A percentile compares a stretch with the other conserved stretches of the same genome.
Conservation (phyloP, 1,284 basidiomycete species). For the Athelia psychrophila region DNA sequence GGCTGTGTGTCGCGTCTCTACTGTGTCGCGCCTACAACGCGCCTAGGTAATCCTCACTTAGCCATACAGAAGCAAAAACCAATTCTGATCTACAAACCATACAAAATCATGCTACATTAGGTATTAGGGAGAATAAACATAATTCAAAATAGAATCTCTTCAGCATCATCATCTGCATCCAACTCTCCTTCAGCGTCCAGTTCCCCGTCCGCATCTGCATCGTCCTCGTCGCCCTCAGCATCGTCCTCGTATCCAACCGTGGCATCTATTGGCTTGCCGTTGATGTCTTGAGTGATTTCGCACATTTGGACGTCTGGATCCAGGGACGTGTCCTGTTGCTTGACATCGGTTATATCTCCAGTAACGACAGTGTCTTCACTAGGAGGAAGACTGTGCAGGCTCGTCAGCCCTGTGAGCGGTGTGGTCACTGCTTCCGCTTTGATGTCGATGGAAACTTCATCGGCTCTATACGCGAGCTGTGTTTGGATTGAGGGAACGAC, state of each 20-base stretch:
- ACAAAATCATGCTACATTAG: slow-evolving; percentile 12
- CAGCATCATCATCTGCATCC: slow-evolving; percentile 24
- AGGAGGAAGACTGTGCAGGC: slow-evolving; percentile 49
- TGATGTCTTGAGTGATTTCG: neutral
- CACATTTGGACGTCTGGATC: no score
- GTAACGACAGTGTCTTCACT: slow-evolving; percentile 45
- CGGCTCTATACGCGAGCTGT: neutral
- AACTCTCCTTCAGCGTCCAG: slow-evolving; percentile 31
- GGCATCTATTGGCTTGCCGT: neutral
- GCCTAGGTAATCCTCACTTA: no score
- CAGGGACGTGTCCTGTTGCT: neutral
- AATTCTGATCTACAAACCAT: neutral
- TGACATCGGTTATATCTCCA: slow-evolving; percentile 11
- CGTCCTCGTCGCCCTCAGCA: slow-evolving; percentile 25
- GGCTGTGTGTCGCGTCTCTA: no score
- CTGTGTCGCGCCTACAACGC: no score
- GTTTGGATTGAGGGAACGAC: no score
- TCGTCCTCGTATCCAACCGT: slow-evolving; percentile 9
- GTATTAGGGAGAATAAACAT: slow-evolving; percentile 10
- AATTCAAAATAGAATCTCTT: neutral
- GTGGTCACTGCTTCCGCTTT: slow-evolving; percentile 53
- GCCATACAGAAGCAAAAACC: no score
- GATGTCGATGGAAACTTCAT: slow-evolving; percentile 22
- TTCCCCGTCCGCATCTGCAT: slow-evolving; percentile 42
- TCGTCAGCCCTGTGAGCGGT: slow-evolving; percentile 47